A percentile compares a stretch with the other conserved stretches of the same genome.
Conservation (phyloP, 2,329 filamentous ascomycete species). For the Triangularia setosa region DNA sequence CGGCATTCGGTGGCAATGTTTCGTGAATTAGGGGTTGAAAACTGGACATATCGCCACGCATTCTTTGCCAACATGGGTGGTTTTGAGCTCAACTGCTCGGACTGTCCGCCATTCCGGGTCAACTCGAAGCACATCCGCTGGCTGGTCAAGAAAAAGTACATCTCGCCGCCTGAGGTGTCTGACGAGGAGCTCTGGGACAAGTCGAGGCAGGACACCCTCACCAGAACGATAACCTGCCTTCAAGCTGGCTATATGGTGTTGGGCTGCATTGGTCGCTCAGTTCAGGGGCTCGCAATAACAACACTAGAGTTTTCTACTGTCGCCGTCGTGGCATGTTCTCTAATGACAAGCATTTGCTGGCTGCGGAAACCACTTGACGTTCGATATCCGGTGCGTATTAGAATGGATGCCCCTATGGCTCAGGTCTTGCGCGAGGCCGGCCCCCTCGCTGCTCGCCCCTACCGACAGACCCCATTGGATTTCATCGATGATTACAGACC, state of each 20-base stretch:
- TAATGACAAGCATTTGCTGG: neutral
- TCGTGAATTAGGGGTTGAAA: neutral
- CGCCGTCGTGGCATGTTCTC: too few relatives aligned
- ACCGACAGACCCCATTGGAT: neutral
- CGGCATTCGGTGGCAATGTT: too few relatives aligned
- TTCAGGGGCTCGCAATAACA: too few relatives aligned
- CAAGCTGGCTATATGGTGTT: too few relatives aligned
- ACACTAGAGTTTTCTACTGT: too few relatives aligned
- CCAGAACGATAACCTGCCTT: too few relatives aligned
- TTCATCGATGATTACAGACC: too few relatives aligned
- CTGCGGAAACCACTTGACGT: neutral
- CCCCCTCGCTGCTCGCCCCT: neutral
- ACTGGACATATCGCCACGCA: neutral
- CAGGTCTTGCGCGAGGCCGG: neutral
- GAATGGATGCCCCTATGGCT: too few relatives aligned
- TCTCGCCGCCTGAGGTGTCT: too few relatives aligned
- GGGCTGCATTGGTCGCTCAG: too few relatives aligned
- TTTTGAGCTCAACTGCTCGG: neutral
- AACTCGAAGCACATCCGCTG: neutral
- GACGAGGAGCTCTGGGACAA: too few relatives aligned
- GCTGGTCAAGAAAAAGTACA: neutral
- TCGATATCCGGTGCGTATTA: neutral
- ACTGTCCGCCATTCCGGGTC: neutral
- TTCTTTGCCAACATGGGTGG: neutral
- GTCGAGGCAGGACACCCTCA: too few relatives aligned